phyloP scores from a whole-genome alignment of 306 rosid genomes.

The Vicia sativa region DNA sequence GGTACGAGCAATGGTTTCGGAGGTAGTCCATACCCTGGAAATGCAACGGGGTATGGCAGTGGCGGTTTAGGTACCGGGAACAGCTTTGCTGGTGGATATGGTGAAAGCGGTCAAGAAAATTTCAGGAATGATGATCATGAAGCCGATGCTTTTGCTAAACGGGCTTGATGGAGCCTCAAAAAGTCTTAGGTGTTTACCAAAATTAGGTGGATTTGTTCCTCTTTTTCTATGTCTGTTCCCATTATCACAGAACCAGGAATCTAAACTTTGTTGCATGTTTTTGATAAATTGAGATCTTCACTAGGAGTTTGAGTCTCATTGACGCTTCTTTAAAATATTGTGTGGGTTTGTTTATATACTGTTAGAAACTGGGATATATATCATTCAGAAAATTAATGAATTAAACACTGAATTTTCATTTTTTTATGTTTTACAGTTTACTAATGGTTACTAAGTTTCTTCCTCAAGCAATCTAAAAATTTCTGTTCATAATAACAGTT shows the following conservation, averaged over 20 bases:
- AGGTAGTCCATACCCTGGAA: slow-evolving; percentile 24
- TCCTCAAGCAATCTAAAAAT: not conserved
- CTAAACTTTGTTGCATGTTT: slow-evolving; percentile 13
- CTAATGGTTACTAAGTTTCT: not conserved
- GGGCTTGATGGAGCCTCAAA: slow-evolving; percentile 47
- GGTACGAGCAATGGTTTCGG: slow-evolving; percentile 11
- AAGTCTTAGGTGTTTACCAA: not conserved
- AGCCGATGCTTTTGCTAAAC: slow-evolving; percentile 42
- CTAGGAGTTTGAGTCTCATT: not conserved
- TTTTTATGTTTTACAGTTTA: not conserved
- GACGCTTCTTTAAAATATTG: not conserved
- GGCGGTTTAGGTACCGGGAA: slow-evolving; percentile 31
- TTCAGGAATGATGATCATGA: slow-evolving; percentile 36
- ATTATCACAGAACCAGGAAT: not conserved
- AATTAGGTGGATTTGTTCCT: not conserved
- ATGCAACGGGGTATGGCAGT: slow-evolving; percentile 22
- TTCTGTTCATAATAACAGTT: not conserved
- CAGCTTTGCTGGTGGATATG: slow-evolving; percentile 11
- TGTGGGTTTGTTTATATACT: not conserved
- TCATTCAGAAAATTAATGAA: not conserved
- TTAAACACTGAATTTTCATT: not conserved
- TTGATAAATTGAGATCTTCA: not conserved
- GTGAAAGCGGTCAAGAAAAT: not conserved
- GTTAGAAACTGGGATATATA: not conserved
- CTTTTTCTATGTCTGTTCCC: not conserved